Conservation (phyloP, 140 eudicot species). For the Ambrosia hybrid region DNA sequence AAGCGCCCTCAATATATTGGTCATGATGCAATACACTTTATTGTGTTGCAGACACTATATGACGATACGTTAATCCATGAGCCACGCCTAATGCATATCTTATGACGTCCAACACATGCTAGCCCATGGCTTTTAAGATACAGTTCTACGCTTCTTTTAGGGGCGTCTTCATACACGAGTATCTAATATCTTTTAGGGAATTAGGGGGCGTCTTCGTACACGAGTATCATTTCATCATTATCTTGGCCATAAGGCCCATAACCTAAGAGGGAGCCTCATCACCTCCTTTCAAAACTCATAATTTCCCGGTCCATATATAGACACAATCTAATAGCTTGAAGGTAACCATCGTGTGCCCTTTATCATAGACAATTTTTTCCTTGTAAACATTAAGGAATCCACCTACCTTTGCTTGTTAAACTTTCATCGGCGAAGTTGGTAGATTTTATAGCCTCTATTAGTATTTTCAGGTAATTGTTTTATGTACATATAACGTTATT, state of each 20-base stretch:
- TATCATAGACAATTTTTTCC: neutral
- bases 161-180: too few relatives aligned
- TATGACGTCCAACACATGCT: neutral
- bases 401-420: too few relatives aligned
- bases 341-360: conserved; percentile 9
- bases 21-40: neutral
- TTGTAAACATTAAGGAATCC: neutral
- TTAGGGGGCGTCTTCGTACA: neutral
- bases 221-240: conserved; percentile 7
- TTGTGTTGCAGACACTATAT: neutral
- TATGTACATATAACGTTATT: too few relatives aligned
- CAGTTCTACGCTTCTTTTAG: too few relatives aligned
- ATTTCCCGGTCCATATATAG: neutral
- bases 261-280: conserved; percentile 29
- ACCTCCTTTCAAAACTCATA: conserved; percentile 23
- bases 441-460: too few relatives aligned
- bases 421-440: too few relatives aligned
- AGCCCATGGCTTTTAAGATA: neutral
- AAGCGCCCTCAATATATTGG: neutral
- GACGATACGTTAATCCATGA: neutral
- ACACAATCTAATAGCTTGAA: conserved; percentile 20
- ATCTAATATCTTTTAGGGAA: neutral
- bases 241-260: conserved; percentile 3
- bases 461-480: too few relatives aligned
- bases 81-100: conserved; percentile 1